phyloP scores from a whole-genome alignment of 1,139 yeast genomes.

The Geotrichum carabidarum region DNA sequence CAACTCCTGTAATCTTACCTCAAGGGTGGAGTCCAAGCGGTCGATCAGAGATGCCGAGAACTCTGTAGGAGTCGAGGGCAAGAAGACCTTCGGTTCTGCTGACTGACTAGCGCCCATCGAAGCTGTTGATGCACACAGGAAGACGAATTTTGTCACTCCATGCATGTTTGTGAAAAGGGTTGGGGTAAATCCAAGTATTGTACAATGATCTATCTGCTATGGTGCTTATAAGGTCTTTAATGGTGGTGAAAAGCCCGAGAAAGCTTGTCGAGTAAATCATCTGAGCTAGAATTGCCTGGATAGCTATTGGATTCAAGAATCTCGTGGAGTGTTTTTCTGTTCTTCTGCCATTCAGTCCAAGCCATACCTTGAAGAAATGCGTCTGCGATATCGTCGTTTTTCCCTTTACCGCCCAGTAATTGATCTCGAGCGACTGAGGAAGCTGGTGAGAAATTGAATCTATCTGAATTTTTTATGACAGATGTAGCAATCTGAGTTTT shows the following conservation, averaged over 20 bases:
- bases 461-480: background rate
- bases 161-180: too few species aligned
- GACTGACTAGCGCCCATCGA: conserved; percentile 8
- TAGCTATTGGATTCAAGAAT: background rate
- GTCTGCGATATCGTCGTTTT: conserved; percentile 60
- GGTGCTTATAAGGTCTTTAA: too few species aligned
- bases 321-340: conserved; percentile 18
- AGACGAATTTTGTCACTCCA: too few species aligned
- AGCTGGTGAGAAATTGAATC: background rate
- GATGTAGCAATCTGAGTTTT: conserved; percentile 7
- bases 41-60: conserved; percentile 63
- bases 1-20: conserved; percentile 39
- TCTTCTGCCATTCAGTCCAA: conserved; percentile 47
- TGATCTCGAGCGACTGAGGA: background rate
- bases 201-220: too few species aligned
- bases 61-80: conserved; percentile 68
- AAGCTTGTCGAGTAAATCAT: background rate
- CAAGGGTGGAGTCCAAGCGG: conserved; percentile 65
- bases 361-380: conserved; percentile 54
- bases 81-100: conserved; percentile 26
- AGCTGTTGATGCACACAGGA: background rate
- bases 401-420: conserved; percentile 30
- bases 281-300: background rate
- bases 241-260: too few species aligned
- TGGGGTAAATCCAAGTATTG: too few species aligned